phyloP scores from a whole-genome alignment of 73 alveolate genomes.

The Paramecium bursaria region DNA sequence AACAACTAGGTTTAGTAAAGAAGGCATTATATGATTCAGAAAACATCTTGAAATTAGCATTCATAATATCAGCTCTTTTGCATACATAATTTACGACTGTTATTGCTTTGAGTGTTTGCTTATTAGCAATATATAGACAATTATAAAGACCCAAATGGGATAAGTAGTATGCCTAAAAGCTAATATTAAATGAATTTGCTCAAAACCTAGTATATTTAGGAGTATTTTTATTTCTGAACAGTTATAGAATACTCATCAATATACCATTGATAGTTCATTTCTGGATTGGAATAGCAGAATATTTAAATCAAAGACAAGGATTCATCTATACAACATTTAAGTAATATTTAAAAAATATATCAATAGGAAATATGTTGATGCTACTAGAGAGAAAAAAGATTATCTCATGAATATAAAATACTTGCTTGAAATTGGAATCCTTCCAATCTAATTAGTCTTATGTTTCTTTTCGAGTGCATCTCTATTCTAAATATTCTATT shows the following conservation, averaged over 20 bases:
- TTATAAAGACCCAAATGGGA: not conserved
- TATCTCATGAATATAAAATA: not conserved
- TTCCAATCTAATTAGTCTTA: not conserved
- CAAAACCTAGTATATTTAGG: not conserved
- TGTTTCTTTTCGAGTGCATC: not conserved
- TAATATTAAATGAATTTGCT: constrained; percentile 24
- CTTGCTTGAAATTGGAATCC: not conserved
- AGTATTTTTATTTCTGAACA: constrained; percentile 5
- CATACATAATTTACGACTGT: not conserved
- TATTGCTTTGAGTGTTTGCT: not conserved
- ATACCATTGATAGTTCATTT: constrained; percentile 37
- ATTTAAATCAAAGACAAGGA: not conserved
- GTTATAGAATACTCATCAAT: not conserved
- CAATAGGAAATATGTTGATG: constrained; percentile 17
- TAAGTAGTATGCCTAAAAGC: not conserved
- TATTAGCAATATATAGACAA: constrained; percentile 29
- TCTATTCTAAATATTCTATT: not conserved
- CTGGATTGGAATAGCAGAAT: constrained; percentile 15
- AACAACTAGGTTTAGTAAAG: not conserved
- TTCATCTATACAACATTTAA: not conserved
- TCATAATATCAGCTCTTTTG: constrained; percentile 1
- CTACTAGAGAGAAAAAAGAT: not conserved
- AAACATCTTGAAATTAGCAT: constrained; percentile 18
- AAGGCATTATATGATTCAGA: constrained; percentile 19
- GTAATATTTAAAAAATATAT: not conserved